Base-by-base conservation (phyloP, 2,329 filamentous ascomycete genomes). In the Ophiostoma ips region DNA sequence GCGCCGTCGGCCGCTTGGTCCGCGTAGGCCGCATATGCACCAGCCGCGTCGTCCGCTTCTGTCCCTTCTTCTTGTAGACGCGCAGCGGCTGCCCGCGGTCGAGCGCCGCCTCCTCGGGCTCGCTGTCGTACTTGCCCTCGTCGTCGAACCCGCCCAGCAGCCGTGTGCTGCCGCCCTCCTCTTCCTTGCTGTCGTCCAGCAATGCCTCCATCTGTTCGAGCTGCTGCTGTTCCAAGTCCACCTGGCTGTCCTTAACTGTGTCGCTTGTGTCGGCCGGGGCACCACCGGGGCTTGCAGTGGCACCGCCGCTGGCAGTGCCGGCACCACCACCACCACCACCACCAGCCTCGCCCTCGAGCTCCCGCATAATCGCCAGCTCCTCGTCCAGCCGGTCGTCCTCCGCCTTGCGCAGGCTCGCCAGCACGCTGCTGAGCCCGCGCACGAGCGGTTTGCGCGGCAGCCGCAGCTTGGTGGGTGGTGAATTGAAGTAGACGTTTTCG, bases 1-100 rank as follows among this genome's bases (percentile, higher is more conserved):
- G 61, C 3, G 63, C 60, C 15, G 62, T 55, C 19, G 73, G 71
- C 35, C 78, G 71, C 58, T 72, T 74, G 7, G 62, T 61, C 50
- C 68, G 62, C 1, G 65, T 72, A 2, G 77, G 77, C 54, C 67
- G 71, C 68, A 83, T 85, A 53, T 81, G 87, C 50, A 76, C 72
- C 45, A 73, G 70, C 54, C 81, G 72, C 3, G 86, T 90, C 50
- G 84, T 87, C 53, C 86, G 73, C 69, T 92, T 92, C 62, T 85
- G 76, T 0, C 84, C 85, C 68, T 85, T 86, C 74, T 92, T 92
- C 71, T 89, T 90, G 70, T 76, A 90, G 1, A 77, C 65, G 49
- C 72, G 76, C 35, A 79, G 62, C 2, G 79, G 79, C 54, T 75
- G 70, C 2, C 79, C 79, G n/a, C 43, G 43, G 57, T 78, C 67